Conservation (phyloP, 2,329 filamentous ascomycete species). For the Hymenoscyphus salicellus region DNA sequence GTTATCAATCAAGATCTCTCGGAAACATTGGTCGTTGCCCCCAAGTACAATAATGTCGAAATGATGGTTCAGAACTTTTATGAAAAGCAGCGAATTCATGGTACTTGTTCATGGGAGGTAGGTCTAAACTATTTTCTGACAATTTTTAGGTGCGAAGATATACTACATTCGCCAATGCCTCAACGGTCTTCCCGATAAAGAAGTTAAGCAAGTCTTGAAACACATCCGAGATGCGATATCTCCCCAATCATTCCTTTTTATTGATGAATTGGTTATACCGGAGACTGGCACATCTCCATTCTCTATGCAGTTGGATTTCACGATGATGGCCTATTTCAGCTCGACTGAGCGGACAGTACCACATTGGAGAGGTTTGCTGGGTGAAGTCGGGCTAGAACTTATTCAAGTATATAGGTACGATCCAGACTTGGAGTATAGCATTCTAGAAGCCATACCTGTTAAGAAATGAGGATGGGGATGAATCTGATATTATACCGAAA, state of each 20-base stretch:
- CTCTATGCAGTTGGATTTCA: constrained; percentile 8
- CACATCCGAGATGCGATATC: constrained; percentile 4
- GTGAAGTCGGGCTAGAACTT: constrained; percentile 1
- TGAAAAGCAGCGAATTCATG: constrained; percentile 1
- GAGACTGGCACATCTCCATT: background rate
- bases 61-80: constrained; percentile 5
- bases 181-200: constrained; percentile 15
- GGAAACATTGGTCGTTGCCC: background rate
- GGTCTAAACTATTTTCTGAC: background rate
- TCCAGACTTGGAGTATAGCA: constrained; percentile 2
- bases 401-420: background rate
- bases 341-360: background rate
- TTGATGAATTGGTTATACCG: constrained; percentile 8
- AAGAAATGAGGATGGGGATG: too few relatives aligned
- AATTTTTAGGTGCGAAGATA: constrained; percentile 5
- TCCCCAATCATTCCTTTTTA: background rate
- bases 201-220: background rate
- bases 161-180: constrained; percentile 24
- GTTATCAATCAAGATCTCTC: constrained; percentile 5
- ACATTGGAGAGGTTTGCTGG: background rate
- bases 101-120: background rate
- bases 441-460: constrained; percentile 2
- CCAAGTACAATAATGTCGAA: background rate
- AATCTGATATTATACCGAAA: too few relatives aligned
- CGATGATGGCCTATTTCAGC: constrained; percentile 2